Conservation (phyloP, 2,329 filamentous ascomycete species). For the Fusarium penzigii region DNA sequence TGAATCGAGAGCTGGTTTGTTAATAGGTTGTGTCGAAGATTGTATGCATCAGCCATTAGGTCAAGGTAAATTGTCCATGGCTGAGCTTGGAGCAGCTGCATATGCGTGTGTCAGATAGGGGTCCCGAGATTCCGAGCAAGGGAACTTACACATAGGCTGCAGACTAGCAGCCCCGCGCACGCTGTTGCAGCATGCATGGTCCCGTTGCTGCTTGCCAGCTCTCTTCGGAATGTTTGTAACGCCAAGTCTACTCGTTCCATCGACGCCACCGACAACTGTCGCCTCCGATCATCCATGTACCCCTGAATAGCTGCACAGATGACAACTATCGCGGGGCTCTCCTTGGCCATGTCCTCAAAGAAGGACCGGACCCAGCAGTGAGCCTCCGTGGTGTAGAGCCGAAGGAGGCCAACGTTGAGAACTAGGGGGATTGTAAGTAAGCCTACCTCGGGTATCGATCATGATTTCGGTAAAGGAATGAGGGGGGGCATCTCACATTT, state of each 20-base stretch:
- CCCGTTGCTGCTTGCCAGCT: slow-evolving; percentile 18
- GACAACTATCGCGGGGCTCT: slow-evolving; percentile 23
- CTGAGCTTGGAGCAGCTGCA: slow-evolving; percentile 23
- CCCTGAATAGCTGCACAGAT: slow-evolving; percentile 23
- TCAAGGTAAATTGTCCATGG: slow-evolving; percentile 26
- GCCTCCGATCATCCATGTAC: slow-evolving; percentile 20
- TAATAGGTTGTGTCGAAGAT: slow-evolving; percentile 13
- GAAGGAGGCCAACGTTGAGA: slow-evolving; percentile 19
- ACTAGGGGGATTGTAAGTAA: slow-evolving; percentile 14
- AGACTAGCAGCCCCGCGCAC: slow-evolving; percentile 23
- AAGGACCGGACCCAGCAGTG: slow-evolving; percentile 24
- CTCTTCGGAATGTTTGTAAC: slow-evolving; percentile 23
- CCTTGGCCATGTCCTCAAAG: slow-evolving; percentile 24
- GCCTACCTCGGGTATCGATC: neutral
- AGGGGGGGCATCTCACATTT: slow-evolving; percentile 11
- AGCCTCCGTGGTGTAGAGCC: slow-evolving; percentile 23
- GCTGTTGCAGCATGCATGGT: slow-evolving; percentile 19
- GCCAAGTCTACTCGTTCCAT: slow-evolving; percentile 25
- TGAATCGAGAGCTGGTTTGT: slow-evolving; percentile 12
- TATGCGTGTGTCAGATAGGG: neutral
- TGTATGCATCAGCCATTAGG: slow-evolving; percentile 23
- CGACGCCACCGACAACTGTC: slow-evolving; percentile 19
- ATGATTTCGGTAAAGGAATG: neutral
- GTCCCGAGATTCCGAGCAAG: neutral
- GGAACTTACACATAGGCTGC: slow-evolving; percentile 23